Base-by-base conservation (phyloP, 495 filamentous ascomycete genomes). In the Articulospora tetracladia region DNA sequence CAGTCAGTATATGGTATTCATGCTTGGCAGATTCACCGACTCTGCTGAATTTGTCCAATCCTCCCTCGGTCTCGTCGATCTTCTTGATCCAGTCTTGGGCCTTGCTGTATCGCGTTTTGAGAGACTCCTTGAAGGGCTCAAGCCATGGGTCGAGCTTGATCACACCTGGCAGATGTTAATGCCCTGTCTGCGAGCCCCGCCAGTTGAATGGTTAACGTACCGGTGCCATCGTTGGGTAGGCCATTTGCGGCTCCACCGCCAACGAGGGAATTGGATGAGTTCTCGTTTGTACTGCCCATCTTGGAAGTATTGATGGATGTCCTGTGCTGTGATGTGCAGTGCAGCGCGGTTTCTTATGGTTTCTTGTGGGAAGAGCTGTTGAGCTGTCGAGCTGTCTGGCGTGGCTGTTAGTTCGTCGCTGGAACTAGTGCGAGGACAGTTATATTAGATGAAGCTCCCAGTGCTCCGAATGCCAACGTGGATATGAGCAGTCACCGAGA, bases 131-230 rank as follows among this genome's bases (percentile, higher is more conserved):
- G 80, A 93, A 96, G 10, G 95, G 93, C 17, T 83, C 83, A 58
- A 98, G 86, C 83, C 86, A 98, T 20, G 94, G 92, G 68, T 98
- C 94, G 51, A 98, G 81, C 70, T 88, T 72, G 58, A 96, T 69
- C 51, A 97, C 91, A 67, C 94, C 94, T 95, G 72, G 58, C 17
- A 49, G 7, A 30, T 53, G 68, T 58, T 68, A 63, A 30, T 44
- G 0, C 54, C 55, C 20, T 26, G 13, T 48, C 24, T 24, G 25
- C 13, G 22, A 52, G 19, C 20, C 17, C 2, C 27, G n/a, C 28
- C 20, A 13, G 11, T 10, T 22, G 19, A 4, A 55, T 55, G 3
- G 10, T 12, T 22, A 30, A 34, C 39, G 44, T 41, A 61, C 59
- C 59, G 1, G 53, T 65, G 58, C 55, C 58, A 54, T 57, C 55